These are phyloP conservation scores for Prorocentrum cordatum DNA, from an alignment of 169 alveolate species.

Conservation along the genomic window DNA sequence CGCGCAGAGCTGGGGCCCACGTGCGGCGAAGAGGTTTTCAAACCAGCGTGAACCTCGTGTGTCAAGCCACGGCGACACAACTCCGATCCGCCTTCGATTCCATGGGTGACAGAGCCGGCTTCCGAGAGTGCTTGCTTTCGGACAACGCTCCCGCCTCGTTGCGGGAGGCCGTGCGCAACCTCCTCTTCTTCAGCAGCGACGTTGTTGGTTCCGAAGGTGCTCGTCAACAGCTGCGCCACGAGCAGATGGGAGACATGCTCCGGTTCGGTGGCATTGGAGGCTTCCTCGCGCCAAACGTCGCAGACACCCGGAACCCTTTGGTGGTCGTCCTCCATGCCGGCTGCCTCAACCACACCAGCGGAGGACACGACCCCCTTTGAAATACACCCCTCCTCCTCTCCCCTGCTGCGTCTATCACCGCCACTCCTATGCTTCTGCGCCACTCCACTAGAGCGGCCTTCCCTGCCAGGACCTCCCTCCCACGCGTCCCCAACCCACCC, in stretches of 20 bases:
- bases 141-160: background rate
- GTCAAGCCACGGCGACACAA: background rate
- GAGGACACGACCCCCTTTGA: too few relatives aligned
- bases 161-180: background rate
- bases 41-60: background rate
- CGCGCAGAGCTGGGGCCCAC: background rate
- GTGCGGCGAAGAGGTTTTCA: conserved; percentile 12
- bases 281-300: conserved; percentile 15
- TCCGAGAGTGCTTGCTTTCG: background rate
- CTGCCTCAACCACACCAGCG: too few relatives aligned
- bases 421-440: too few relatives aligned
- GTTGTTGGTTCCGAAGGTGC: conserved; percentile 17
- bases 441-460: too few relatives aligned
- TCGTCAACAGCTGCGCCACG: background rate
- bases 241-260: background rate
- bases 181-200: background rate
- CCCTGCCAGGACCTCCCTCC: too few relatives aligned
- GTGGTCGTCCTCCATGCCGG: background rate
- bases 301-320: conserved; percentile 5
- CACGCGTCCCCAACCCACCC: too few relatives aligned
- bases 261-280: background rate
- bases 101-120: background rate
- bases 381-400: too few relatives aligned
- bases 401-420: too few relatives aligned
- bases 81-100: background rate